Base-by-base conservation (phyloP, 2,329 filamentous ascomycete species). In the Colletotrichum tanaceti region DNA sequence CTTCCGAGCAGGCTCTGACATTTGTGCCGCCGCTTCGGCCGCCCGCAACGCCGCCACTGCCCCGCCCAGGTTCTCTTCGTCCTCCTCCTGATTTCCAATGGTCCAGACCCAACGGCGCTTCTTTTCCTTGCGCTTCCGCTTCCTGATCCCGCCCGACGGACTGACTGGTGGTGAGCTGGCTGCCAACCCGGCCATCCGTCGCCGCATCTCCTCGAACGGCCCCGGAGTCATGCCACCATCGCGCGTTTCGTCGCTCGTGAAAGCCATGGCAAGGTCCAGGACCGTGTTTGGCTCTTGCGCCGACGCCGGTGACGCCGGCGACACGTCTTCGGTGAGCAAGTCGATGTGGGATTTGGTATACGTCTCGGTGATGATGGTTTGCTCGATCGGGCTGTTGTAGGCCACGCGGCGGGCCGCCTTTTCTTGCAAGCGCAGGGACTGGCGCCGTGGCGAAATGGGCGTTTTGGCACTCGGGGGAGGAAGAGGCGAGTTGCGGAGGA, bases 31-130 rank as follows among this genome's bases (percentile, higher is more conserved):
- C 18, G 75, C 72, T 59, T 79, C 77, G 18, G 75, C 76, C 13
- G 77, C 78, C 20, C 79, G 76, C 5, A 82, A 70, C 7, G 82
- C 82, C 16, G 80, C 77, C 22, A 84, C 76, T 2, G 82, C 81
- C 0, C 80, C 82, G 43, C 80, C 81, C 5, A 83, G 75, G 39
- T 80, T 78, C 63, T 81, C 79, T 55, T 82, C 79, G 16, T 81
- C 79, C 16, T 83, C 78, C 1, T 82, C 83, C 1, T 86, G 85
- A 67, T 84, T 83, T 3, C 85, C 86, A 52, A 91, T 89, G 1
- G 89, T 90, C 89, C 89, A 90, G 43, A 89, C 86, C 89, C 88
- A 90, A 50, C 85, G 85, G 14, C 88, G 81, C 77, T 86, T 89
- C 82, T 88, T 90, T 72, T 90, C 88, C 74, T 81, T 82, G 39